Evolutionary conservation across 768 basidiomycete genomes (phyloP).

Genomic region (Hygrocybe punicea): DNA sequence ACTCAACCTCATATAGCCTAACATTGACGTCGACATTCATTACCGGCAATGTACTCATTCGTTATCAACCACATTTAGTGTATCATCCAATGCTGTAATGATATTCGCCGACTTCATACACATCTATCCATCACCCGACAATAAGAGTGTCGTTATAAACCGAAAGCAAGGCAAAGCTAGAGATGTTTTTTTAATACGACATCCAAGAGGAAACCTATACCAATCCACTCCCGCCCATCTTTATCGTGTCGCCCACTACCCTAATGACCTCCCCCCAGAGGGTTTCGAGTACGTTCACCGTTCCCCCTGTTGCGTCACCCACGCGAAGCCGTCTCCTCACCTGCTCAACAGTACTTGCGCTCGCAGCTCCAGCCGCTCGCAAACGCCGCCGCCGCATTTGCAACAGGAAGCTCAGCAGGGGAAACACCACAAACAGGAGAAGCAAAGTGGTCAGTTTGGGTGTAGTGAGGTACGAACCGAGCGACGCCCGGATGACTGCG

Average conservation of each 20-base stretch:
- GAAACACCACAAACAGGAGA: conserved; percentile 45
- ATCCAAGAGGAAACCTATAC: conserved; percentile 39
- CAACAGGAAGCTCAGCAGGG: conserved; percentile 48
- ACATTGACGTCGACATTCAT: background rate
- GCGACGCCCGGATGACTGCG: conserved; percentile 46
- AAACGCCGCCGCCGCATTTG: conserved; percentile 41
- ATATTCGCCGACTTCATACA: background rate
- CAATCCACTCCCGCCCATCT: conserved; percentile 74
- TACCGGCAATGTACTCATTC: background rate
- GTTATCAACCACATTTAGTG: background rate
- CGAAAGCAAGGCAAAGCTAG: background rate
- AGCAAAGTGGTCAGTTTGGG: conserved; percentile 50
- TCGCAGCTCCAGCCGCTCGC: conserved; percentile 14
- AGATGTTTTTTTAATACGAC: background rate
- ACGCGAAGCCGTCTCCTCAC: conserved; percentile 54
- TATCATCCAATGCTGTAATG: background rate
- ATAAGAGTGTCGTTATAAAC: background rate
- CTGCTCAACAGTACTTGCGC: conserved; percentile 49
- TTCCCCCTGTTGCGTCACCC: conserved; percentile 37
- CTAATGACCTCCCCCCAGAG: conserved; percentile 52
- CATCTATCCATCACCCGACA: background rate
- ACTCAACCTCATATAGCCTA: background rate
- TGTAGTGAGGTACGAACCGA: conserved; percentile 48
- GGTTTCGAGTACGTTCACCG: conserved; percentile 32
- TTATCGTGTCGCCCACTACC: conserved; percentile 61